Evolutionary conservation across 768 basidiomycete species (phyloP).

Genomic region (Pulveroboletus sp.): DNA sequence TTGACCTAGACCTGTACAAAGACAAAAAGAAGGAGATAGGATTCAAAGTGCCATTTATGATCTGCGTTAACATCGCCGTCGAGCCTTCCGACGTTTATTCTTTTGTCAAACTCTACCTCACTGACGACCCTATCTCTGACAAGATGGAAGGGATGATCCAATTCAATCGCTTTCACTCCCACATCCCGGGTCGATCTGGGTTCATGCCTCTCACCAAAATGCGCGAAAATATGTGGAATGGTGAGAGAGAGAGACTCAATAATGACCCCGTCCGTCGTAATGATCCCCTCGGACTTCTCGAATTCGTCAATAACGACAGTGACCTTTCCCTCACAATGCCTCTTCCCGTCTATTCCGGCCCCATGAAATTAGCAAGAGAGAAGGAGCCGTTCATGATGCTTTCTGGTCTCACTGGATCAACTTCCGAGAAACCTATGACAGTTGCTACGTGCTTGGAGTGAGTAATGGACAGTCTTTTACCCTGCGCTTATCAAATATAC

Average conservation of each 20-base stretch:
- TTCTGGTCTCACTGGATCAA: slow-evolving; percentile 1
- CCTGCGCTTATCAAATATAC: background rate
- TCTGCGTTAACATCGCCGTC: slow-evolving; percentile 12
- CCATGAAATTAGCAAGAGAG: background rate
- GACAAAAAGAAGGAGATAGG: slow-evolving; percentile 10
- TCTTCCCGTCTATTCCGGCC: background rate
- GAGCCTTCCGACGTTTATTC: slow-evolving; percentile 7
- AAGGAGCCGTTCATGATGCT: slow-evolving; percentile 10
- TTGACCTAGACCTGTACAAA: background rate
- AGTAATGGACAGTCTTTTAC: background rate
- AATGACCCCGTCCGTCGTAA: background rate
- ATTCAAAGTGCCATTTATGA: slow-evolving; percentile 14
- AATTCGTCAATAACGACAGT: slow-evolving; percentile 19
- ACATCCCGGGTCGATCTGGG: slow-evolving; percentile 7
- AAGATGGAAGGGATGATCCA: slow-evolving; percentile 15
- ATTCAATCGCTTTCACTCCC: slow-evolving; percentile 11
- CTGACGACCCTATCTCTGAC: background rate
- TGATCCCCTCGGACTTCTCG: slow-evolving; percentile 11
- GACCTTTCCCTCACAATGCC: slow-evolving; percentile 12
- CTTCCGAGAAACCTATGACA: slow-evolving; percentile 9
- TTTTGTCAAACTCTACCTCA: slow-evolving; percentile 9
- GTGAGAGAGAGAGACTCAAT: background rate
- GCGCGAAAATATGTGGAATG: slow-evolving; percentile 9
- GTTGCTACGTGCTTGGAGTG: slow-evolving; percentile 11
- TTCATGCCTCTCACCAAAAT: slow-evolving; percentile 7